Percentiles rank a stretch among this genome's conserved stretches.
phyloP scores from a whole-genome alignment of 2,329 filamentous ascomycete species.

The Colletotrichum simmondsii region DNA sequence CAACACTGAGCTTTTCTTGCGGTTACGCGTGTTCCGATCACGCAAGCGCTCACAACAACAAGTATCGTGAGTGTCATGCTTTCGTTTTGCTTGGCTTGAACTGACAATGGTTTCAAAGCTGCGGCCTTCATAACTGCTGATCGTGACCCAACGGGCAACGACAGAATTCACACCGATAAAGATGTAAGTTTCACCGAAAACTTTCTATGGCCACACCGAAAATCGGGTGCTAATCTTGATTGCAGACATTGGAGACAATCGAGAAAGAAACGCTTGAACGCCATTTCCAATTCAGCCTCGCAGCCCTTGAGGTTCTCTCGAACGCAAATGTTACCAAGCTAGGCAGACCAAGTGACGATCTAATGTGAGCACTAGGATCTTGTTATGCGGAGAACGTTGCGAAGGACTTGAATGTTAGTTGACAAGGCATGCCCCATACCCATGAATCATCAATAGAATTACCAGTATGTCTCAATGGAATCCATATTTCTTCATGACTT shows the following conservation, averaged over 20 bases:
- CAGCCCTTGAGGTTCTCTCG: background rate
- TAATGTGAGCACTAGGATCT: background rate
- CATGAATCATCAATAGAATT: background rate
- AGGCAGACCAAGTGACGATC: background rate
- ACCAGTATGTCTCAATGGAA: background rate
- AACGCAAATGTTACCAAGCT: background rate
- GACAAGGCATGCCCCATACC: background rate
- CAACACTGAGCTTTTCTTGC: background rate
- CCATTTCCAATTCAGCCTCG: background rate
- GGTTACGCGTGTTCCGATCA: background rate
- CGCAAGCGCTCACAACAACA: background rate
- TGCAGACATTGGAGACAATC: background rate
- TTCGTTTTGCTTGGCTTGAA: background rate
- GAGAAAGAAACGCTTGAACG: background rate
- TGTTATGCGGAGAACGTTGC: background rate
- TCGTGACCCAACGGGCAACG: background rate
- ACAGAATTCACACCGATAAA: background rate
- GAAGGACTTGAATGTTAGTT: background rate
- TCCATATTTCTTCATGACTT: background rate
- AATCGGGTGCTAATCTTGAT: background rate
- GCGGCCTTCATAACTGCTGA: background rate
- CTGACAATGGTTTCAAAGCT: background rate
- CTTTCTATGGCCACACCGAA: too few relatives aligned
- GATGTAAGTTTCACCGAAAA: background rate
- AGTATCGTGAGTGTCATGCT: background rate